phyloP scores from a whole-genome alignment of 345 rosid species.

The Sapria himalayana region DNA sequence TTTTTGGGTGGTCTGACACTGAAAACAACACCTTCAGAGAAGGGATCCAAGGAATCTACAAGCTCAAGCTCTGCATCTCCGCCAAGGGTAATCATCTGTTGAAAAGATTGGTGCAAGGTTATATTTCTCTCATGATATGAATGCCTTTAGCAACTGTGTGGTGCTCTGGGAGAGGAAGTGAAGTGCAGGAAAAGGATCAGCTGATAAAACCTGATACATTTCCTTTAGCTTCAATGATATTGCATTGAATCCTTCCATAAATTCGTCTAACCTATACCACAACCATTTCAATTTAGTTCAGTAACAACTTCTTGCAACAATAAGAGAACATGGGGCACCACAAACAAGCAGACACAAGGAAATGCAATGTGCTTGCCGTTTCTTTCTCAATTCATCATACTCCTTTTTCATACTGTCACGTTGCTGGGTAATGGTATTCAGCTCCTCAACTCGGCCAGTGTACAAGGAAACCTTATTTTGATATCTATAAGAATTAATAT shows the following conservation, averaged over 20 bases:
- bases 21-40: constrained; percentile 95
- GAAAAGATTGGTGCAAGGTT: too few species aligned
- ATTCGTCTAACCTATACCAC: constrained; percentile 69
- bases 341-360: background rate
- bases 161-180: too few species aligned
- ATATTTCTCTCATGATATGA: too few species aligned
- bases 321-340: background rate
- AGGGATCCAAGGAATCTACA: constrained; percentile 92
- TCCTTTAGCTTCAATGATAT: constrained; percentile 89
- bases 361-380: constrained; percentile 28
- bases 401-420: constrained; percentile 78
- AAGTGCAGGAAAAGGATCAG: too few species aligned
- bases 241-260: constrained; percentile 90
- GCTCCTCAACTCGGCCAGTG: constrained; percentile 62
- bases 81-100: constrained; percentile 92
- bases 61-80: constrained; percentile 97
- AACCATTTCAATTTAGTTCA: constrained; percentile 9
- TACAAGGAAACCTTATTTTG: constrained; percentile 52
- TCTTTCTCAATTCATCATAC: constrained; percentile 74
- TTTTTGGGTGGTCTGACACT: constrained; percentile 97
- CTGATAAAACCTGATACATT: constrained; percentile 86
- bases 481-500: constrained; percentile 23
- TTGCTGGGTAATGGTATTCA: constrained; percentile 47
- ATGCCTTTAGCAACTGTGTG: too few species aligned
- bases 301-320: background rate